Percentiles rank a stretch among this genome's conserved stretches.
phyloP scores from a whole-genome alignment of 257 asterid species.

The Solanum paucissectum region DNA sequence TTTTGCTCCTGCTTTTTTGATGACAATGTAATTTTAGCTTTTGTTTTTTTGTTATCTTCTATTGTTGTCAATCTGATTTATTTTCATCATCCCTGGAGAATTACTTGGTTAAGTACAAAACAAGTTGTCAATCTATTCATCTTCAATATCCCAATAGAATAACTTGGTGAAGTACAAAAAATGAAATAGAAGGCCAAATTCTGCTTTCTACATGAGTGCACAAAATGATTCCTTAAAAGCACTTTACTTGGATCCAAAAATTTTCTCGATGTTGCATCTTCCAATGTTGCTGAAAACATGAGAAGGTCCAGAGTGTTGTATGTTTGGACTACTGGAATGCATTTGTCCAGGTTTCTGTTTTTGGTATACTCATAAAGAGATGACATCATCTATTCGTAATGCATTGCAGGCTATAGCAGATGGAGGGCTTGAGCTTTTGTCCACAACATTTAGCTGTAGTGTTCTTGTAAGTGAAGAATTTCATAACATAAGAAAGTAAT shows the following conservation, averaged over 20 bases:
- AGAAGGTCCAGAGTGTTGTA: neutral
- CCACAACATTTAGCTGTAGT: slow-evolving; percentile 59
- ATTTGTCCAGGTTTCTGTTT: neutral
- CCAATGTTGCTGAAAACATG: neutral
- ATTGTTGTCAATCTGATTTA: neutral
- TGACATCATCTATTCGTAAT: neutral
- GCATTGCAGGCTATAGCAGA: slow-evolving; percentile 82
- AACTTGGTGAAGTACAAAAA: neutral
- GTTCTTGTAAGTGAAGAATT: slow-evolving; percentile 41
- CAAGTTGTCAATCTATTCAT: neutral
- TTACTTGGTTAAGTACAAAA: neutral
- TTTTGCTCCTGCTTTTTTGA: neutral
- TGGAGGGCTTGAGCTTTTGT: slow-evolving; percentile 86
- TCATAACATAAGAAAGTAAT: neutral
- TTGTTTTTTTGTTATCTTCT: neutral
- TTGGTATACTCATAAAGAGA: neutral
- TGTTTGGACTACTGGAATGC: neutral
- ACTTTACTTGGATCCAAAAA: neutral
- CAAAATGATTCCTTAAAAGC: neutral
- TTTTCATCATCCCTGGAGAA: neutral
- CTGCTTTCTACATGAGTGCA: neutral
- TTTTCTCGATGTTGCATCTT: neutral
- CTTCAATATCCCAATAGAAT: neutral
- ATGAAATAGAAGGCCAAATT: neutral
- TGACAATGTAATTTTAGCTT: neutral